Conservation (phyloP, 495 filamentous ascomycete species). For the Penicillium herquei region DNA sequence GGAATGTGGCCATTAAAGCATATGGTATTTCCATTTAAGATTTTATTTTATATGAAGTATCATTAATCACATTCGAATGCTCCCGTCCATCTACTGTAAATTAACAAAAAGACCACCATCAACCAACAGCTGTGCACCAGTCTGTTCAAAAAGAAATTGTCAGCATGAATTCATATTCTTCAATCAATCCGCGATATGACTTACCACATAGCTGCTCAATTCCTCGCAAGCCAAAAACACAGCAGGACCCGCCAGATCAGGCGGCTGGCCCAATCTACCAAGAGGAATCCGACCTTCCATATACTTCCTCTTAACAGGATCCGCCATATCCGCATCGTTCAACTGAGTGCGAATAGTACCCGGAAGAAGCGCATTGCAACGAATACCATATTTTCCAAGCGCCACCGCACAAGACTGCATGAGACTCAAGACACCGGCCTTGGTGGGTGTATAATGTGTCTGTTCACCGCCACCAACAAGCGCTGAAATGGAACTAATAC, state of each 20-base stretch:
- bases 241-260: constrained; percentile 76
- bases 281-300: constrained; percentile 85
- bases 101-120: constrained; percentile 79
- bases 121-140: constrained; percentile 79
- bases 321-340: constrained; percentile 75
- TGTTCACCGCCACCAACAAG: constrained; percentile 80
- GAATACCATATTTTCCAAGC: constrained; percentile 69
- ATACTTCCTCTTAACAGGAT: constrained; percentile 68
- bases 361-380: constrained; percentile 84
- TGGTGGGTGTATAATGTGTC: constrained; percentile 89
- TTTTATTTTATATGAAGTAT: background rate
- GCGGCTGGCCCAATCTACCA: constrained; percentile 65
- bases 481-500: constrained; percentile 77
- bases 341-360: constrained; percentile 85
- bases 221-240: constrained; percentile 80
- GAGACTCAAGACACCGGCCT: constrained; percentile 76
- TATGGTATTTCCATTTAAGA: constrained; percentile 49
- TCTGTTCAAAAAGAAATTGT: constrained; percentile 38
- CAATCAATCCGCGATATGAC: constrained; percentile 10
- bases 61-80: background rate
- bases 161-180: constrained; percentile 1
- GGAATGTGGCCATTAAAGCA: constrained; percentile 61
- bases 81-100: constrained; percentile 45
- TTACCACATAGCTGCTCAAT: constrained; percentile 70
- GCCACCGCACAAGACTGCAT: constrained; percentile 86